Conservation (phyloP, 306 rosid genomes). For the Hippophae tibetana region DNA sequence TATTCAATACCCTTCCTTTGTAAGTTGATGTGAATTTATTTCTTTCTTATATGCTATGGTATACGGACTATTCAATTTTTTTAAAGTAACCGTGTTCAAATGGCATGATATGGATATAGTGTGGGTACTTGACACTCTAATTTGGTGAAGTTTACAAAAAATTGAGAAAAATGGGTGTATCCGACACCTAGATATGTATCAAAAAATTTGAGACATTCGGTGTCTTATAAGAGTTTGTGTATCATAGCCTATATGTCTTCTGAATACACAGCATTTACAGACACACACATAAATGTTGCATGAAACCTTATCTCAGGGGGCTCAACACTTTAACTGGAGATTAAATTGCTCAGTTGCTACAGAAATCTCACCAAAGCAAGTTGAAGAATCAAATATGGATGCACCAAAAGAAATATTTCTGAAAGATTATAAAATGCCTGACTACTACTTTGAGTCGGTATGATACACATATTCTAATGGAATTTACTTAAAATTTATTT, state of each 20-base stretch:
- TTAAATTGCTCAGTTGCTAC: conserved; percentile 73
- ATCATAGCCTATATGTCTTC: background rate
- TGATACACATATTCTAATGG: conserved; percentile 1
- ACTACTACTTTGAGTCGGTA: conserved; percentile 85
- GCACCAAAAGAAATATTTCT: conserved; percentile 75
- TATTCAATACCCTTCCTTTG: conserved; percentile 35
- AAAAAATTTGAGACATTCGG: no score
- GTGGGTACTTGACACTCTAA: no score
- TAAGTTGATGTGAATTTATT: conserved; percentile 33
- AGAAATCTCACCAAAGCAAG: conserved; percentile 43
- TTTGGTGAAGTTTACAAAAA: no score
- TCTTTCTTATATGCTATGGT: background rate
- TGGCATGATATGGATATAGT: no score
- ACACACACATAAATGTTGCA: background rate
- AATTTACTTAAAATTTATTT: background rate
- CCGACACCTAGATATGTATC: no score
- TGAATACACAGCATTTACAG: no score
- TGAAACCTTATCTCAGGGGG: conserved; percentile 38
- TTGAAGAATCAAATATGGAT: conserved; percentile 71
- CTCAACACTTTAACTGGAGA: conserved; percentile 43
- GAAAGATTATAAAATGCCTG: conserved; percentile 84
- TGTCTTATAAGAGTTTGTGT: no score
- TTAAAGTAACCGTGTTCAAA: no score
- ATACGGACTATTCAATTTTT: background rate
- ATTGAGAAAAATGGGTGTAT: no score